phyloP scores from a whole-genome alignment of 2,329 filamentous ascomycete species.

The Trichophyton benhamiae region DNA sequence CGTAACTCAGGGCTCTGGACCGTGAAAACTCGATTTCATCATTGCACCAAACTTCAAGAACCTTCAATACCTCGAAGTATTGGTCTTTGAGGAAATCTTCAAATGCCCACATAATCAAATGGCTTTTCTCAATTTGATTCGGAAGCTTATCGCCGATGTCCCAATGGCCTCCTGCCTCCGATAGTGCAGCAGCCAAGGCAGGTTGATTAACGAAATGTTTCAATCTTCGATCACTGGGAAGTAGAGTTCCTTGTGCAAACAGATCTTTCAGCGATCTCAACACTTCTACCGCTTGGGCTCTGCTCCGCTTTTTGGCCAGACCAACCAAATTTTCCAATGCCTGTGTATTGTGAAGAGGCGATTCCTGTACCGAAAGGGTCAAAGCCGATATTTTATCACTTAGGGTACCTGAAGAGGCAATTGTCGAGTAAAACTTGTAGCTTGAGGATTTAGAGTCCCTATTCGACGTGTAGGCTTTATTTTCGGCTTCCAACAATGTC shows the following conservation, averaged over 20 bases:
- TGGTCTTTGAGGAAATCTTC: conserved; percentile 91
- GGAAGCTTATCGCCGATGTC: conserved; percentile 57
- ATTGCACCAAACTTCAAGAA: conserved; percentile 82
- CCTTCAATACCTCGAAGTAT: conserved; percentile 86
- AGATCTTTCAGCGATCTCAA: conserved; percentile 88
- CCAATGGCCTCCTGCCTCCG: conserved; percentile 54
- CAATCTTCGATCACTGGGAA: conserved; percentile 72
- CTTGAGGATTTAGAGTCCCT: conserved; percentile 67
- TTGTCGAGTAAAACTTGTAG: conserved; percentile 90
- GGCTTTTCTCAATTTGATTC: conserved; percentile 57
- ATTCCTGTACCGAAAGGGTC: conserved; percentile 89
- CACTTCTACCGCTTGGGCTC: conserved; percentile 85
- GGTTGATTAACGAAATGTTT: conserved; percentile 70
- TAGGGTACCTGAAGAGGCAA: conserved; percentile 91
- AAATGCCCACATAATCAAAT: conserved; percentile 79
- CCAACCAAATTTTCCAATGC: conserved; percentile 73
- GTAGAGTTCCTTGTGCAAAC: conserved; percentile 72
- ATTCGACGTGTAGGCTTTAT: conserved; percentile 57
- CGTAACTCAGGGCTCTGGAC: conserved; percentile 74
- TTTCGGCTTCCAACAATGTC: conserved; percentile 64
- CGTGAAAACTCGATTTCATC: conserved; percentile 94
- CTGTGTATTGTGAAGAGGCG: conserved; percentile 82
- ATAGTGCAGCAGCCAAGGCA: conserved; percentile 57
- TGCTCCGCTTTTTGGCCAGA: conserved; percentile 83
- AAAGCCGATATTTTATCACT: conserved; percentile 94